These are phyloP conservation scores for Agrocybe pediades DNA, from an alignment of 768 basidiomycete species.

Conservation along the genomic window DNA sequence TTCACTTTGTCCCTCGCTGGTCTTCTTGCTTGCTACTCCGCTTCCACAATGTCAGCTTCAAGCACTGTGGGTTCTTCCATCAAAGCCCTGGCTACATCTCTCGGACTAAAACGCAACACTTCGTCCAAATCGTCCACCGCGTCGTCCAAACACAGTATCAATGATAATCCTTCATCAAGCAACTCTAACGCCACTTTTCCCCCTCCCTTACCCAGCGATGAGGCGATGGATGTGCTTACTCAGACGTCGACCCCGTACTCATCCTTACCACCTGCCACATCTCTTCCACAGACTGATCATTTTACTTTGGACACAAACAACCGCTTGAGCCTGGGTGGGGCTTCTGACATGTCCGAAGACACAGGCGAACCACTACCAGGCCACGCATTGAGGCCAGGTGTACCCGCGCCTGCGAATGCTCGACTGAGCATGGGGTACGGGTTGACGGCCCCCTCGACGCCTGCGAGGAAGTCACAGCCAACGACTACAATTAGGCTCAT, in stretches of 20 bases:
- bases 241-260: constrained; percentile 45
- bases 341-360: constrained; percentile 27
- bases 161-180: constrained; percentile 9
- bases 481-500: constrained; percentile 57
- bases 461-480: constrained; percentile 38
- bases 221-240: constrained; percentile 37
- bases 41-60: constrained; percentile 38
- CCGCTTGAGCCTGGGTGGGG: not conserved
- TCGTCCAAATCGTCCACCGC: constrained; percentile 23
- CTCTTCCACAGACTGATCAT: constrained; percentile 48
- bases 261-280: constrained; percentile 33
- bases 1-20: not conserved
- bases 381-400: constrained; percentile 55
- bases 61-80: constrained; percentile 70
- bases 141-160: constrained; percentile 20
- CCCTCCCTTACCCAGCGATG: constrained; percentile 12
- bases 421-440: constrained; percentile 53
- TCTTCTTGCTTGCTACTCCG: not conserved
- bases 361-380: constrained; percentile 59
- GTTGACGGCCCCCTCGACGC: constrained; percentile 38
- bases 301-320: constrained; percentile 44
- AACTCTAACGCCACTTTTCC: constrained; percentile 6
- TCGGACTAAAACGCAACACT: constrained; percentile 55
- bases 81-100: constrained; percentile 72
- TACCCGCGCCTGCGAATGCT: constrained; percentile 61